Percentiles rank a stretch among this genome's conserved stretches.
These are phyloP conservation scores for Rhododendron mucronatum DNA, from an alignment of 148 eudicot genomes.

Conservation along the genomic window DNA sequence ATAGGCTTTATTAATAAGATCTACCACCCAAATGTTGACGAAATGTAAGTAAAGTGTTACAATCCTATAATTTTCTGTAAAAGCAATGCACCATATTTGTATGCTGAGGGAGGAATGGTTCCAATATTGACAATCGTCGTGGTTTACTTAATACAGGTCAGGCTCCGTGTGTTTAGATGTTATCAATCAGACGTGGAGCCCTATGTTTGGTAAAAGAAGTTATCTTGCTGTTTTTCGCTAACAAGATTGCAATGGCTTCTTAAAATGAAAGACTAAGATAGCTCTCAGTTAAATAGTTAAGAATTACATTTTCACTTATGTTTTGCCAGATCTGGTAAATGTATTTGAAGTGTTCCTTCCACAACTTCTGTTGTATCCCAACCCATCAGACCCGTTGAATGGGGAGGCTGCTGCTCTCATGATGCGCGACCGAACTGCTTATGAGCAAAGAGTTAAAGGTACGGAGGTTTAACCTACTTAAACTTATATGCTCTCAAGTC, in stretches of 20 bases:
- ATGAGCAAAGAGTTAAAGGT: slow-evolving; percentile 84
- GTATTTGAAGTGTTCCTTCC: slow-evolving; percentile 97
- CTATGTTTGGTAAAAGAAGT: slow-evolving; percentile 71
- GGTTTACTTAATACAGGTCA: slow-evolving; percentile 49
- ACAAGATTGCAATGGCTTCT: neutral
- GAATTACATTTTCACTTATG: slow-evolving; percentile 6
- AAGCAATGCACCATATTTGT: neutral
- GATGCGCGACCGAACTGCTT: slow-evolving; percentile 72
- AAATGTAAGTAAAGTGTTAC: slow-evolving; percentile 47
- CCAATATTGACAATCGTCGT: neutral
- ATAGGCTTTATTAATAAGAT: slow-evolving; percentile 89
- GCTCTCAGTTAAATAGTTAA: neutral
- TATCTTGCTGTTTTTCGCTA: neutral
- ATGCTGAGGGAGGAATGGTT: neutral
- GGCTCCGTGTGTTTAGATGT: slow-evolving; percentile 95
- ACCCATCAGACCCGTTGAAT: slow-evolving; percentile 84
- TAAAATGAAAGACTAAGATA: neutral
- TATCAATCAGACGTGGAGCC: slow-evolving; percentile 93
- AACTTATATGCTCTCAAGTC: slow-evolving; percentile 3
- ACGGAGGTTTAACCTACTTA: slow-evolving; percentile 10
- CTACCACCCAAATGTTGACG: slow-evolving; percentile 93
- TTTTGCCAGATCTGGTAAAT: slow-evolving; percentile 66
- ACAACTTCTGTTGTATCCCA: slow-evolving; percentile 91
- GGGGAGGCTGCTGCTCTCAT: slow-evolving; percentile 89
- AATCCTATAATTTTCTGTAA: neutral